These are phyloP conservation scores for Jacaranda copaia DNA, from an alignment of 257 asterid species.

Conservation along the genomic window DNA sequence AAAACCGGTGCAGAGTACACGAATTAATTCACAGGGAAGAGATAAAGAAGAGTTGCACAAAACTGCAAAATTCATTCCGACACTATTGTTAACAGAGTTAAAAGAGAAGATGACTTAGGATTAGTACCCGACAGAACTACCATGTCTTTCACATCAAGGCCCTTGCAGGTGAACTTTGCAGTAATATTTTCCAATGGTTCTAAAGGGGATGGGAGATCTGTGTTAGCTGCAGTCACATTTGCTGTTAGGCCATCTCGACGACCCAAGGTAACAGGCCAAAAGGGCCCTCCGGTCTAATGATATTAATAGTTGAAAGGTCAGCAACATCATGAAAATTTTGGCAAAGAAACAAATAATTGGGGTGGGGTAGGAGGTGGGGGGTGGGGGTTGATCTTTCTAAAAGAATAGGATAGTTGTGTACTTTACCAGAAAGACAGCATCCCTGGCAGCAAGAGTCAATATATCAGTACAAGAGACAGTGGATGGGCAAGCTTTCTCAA, in stretches of 20 bases:
- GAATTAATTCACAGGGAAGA: neutral
- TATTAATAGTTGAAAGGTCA: neutral
- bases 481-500: constrained; percentile 78
- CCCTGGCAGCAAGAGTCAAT: constrained; percentile 72
- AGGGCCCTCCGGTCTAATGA: constrained; percentile 69
- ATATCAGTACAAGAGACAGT: constrained; percentile 81
- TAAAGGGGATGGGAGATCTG: constrained; percentile 68
- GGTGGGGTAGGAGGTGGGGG: neutral
- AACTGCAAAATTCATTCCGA: neutral
- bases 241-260: constrained; percentile 84
- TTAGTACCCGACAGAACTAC: constrained; percentile 74
- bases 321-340: neutral
- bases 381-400: neutral
- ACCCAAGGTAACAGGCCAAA: constrained; percentile 63
- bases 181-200: constrained; percentile 69
- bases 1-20: neutral
- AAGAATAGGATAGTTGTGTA: neutral
- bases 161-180: constrained; percentile 63
- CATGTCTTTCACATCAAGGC: constrained; percentile 69
- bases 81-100: neutral
- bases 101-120: neutral
- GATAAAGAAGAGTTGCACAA: neutral
- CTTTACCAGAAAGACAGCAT: constrained; percentile 65
- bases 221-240: constrained; percentile 59
- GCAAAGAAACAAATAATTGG: neutral